Base-by-base conservation (phyloP, 1,284 basidiomycete species). In the Boletellus deceptivus region DNA sequence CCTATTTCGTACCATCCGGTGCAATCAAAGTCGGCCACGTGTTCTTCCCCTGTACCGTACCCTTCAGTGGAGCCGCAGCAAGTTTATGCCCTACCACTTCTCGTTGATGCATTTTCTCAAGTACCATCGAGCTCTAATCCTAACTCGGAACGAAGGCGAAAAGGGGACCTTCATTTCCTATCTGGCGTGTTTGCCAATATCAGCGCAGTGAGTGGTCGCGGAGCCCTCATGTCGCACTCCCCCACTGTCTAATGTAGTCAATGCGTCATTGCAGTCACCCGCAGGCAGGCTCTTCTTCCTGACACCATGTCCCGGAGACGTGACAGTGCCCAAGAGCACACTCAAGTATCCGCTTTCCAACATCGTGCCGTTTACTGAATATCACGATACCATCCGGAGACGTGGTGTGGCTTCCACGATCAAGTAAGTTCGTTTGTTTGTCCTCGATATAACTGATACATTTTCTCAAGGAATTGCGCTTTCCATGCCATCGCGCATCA, bases 111-210 rank as follows among this genome's bases (percentile, higher is more conserved):
- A 0, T 97, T 97, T 59, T 80, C 86, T 18, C 82, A 90, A 62
- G 87, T 86, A 0, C 71, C 70, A 18, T 62, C 77, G 1, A 74
- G 78, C 8, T 76, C 76, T 1, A 70, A 69, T 34, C 74, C 78
- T 38, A 64, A 71, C 3, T 70, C 75, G 3, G 76, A 78, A 53
- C 72, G 83, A 67, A 63, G 73, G 59, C 69, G 89, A 39, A 93
- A 91, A 70, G 89, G 82, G 35, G 78, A 85, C 52, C 76, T 95
- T 31, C 88, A 97, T 70, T 98, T 97, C 70, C 74, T 97, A 16
- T 84, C 93, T 0, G 92, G 86, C 53, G 93, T 96, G 4, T 95
- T 97, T 66, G 93, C 93, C 14, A 97, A 98, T 67, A 70, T 96
- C 46, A 89, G 82, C 39, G 81, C 83, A 61, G 93, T 93, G 82